Conservation (phyloP, 169 alveolate species). For the Cryptosporidium meleagridis region DNA sequence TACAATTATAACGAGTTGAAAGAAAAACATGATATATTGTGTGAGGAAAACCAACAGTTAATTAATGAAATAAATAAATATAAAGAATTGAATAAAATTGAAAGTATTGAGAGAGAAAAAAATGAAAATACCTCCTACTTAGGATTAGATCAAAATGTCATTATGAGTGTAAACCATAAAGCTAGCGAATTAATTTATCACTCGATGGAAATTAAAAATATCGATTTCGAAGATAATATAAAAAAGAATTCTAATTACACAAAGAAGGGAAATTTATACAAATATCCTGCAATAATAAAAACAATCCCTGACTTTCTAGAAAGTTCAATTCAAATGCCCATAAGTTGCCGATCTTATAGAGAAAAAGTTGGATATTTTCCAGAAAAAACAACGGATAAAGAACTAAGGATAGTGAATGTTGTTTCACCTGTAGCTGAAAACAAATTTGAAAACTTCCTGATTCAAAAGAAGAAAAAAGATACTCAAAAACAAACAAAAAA, state of each 20-base stretch:
- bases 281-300: slow-evolving; percentile 25
- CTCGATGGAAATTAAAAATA: not conserved
- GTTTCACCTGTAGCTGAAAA: slow-evolving; percentile 9
- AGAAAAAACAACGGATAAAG: not conserved
- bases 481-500: not conserved
- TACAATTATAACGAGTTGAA: slow-evolving; percentile 24
- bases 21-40: slow-evolving; percentile 12
- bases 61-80: not conserved
- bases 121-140: not conserved
- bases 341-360: slow-evolving; percentile 14
- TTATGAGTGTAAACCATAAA: not conserved
- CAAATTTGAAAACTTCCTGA: not conserved
- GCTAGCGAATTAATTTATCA: not conserved
- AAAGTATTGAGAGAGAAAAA: not conserved
- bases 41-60: slow-evolving; percentile 24
- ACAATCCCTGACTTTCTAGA: slow-evolving; percentile 60
- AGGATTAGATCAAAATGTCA: not conserved
- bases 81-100: not conserved
- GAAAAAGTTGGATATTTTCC: slow-evolving; percentile 33
- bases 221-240: not conserved
- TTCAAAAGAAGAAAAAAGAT: slow-evolving; percentile 8
- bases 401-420: slow-evolving; percentile 25
- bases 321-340: slow-evolving; percentile 5
- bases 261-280: not conserved
- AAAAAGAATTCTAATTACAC: not conserved